Percentiles rank a stretch among this genome's conserved stretches.
Evolutionary conservation across 1,284 basidiomycete genomes (phyloP).

Genomic region (Tylopilus orsonianus): DNA sequence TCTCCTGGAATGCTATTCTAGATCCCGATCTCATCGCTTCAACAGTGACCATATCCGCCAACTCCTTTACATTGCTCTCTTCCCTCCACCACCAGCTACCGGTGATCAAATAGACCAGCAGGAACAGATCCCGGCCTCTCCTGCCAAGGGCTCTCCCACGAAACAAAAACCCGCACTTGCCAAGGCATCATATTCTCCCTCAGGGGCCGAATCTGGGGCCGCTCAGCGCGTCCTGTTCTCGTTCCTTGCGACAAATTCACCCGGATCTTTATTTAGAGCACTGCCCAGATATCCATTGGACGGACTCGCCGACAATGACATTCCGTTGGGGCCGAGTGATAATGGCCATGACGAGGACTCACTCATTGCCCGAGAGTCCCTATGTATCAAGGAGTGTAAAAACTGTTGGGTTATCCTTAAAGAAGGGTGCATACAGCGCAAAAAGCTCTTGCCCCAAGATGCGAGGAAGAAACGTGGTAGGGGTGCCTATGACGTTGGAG

Average conservation of each 20-base stretch:
- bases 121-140: conserved; percentile 42
- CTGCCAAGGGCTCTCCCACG: conserved; percentile 39
- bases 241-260: conserved; percentile 55
- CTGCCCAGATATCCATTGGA: conserved; percentile 48
- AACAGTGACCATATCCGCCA: conserved; percentile 59
- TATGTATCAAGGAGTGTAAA: conserved; percentile 51
- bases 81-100: conserved; percentile 43
- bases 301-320: conserved; percentile 10
- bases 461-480: conserved; percentile 35
- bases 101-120: conserved; percentile 35
- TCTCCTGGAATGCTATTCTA: conserved; percentile 16
- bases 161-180: conserved; percentile 28
- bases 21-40: conserved; percentile 12
- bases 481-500: conserved; percentile 21
- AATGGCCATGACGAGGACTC: conserved; percentile 52
- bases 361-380: conserved; percentile 51
- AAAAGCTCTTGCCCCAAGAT: conserved; percentile 32
- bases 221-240: conserved; percentile 58
- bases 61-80: conserved; percentile 65
- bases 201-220: conserved; percentile 44
- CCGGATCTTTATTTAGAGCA: conserved; percentile 50
- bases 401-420: conserved; percentile 62
- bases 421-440: conserved; percentile 49
- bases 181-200: conserved; percentile 43
- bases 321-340: conserved; percentile 7